These are phyloP conservation scores for Gryganskiella cystojenkinii DNA, from an alignment of 192 early-diverging fungal genomes.

Conservation along the genomic window DNA sequence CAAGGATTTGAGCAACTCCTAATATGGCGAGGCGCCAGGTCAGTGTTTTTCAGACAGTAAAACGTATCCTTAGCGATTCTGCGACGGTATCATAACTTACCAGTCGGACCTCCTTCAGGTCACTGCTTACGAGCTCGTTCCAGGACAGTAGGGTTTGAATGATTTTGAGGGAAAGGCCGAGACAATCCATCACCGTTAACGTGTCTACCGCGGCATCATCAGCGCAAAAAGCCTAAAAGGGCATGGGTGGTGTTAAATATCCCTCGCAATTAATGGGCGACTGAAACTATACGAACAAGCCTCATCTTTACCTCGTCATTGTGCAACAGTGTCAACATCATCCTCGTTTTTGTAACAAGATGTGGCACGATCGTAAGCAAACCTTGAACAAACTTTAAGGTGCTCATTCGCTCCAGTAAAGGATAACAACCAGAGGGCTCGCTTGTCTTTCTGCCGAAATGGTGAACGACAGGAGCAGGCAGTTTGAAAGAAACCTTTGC, in stretches of 20 bases:
- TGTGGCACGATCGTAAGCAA: constrained; percentile 36
- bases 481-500: constrained; percentile 61
- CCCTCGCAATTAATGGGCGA: too few relatives aligned
- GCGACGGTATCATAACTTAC: too few relatives aligned
- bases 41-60: background rate
- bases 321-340: constrained; percentile 19
- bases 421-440: constrained; percentile 6
- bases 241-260: too few relatives aligned
- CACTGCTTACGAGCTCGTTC: constrained; percentile 44
- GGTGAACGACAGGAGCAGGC: constrained; percentile 16
- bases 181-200: constrained; percentile 10
- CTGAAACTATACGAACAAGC: too few relatives aligned
- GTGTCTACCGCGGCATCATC: constrained; percentile 1
- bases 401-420: constrained; percentile 36
- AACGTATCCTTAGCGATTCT: too few relatives aligned
- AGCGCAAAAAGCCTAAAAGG: too few relatives aligned
- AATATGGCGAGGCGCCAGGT: background rate
- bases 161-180: constrained; percentile 23
- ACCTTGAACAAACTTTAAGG: constrained; percentile 46
- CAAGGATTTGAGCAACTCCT: constrained; percentile 35
- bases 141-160: constrained; percentile 24
- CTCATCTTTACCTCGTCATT: constrained; percentile 24
- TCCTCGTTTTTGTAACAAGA: constrained; percentile 30
- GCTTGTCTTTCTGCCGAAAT: constrained; percentile 50
- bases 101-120: constrained; percentile 31